Evolutionary conservation across 805 yeast species (phyloP).

Genomic region (Starmerella vaccinii): DNA sequence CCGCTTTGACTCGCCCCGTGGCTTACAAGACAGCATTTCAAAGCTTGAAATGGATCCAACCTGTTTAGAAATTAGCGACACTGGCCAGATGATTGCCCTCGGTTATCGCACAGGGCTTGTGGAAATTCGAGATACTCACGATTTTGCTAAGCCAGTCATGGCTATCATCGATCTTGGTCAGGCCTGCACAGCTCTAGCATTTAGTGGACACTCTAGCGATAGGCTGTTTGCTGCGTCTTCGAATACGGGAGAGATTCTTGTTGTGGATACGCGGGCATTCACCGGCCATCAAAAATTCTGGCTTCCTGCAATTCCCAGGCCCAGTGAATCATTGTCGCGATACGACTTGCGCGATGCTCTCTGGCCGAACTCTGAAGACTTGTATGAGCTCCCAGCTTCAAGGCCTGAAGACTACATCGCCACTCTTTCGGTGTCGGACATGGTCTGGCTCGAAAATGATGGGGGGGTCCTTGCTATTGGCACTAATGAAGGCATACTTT

Average conservation of each 20-base stretch:
- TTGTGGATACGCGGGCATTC: not conserved
- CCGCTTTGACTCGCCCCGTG: not conserved
- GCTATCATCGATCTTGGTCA: not conserved
- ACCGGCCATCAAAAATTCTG: not conserved
- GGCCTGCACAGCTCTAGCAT: not conserved
- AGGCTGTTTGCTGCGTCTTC: not conserved
- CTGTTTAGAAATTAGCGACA: not conserved
- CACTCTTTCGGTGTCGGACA: not conserved
- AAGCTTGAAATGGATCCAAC: not conserved
- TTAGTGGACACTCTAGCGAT: not conserved
- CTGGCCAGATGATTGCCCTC: slow-evolving; percentile 1
- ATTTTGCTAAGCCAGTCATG: not conserved
- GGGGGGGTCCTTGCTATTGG: not conserved
- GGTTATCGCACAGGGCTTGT: not conserved
- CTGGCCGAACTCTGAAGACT: not conserved
- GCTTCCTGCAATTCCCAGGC: slow-evolving; percentile 1
- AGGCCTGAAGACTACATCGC: not conserved
- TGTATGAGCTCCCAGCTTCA: not conserved
- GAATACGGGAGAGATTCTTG: not conserved
- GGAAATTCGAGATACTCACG: not conserved
- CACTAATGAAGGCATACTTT: not conserved
- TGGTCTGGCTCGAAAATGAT: not conserved
- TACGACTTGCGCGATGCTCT: slow-evolving; percentile 1
- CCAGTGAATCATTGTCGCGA: slow-evolving; percentile 1
- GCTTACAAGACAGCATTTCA: not conserved